These are phyloP conservation scores for Spathaspora gorwiae DNA, from an alignment of 805 yeast genomes.

Conservation along the genomic window DNA sequence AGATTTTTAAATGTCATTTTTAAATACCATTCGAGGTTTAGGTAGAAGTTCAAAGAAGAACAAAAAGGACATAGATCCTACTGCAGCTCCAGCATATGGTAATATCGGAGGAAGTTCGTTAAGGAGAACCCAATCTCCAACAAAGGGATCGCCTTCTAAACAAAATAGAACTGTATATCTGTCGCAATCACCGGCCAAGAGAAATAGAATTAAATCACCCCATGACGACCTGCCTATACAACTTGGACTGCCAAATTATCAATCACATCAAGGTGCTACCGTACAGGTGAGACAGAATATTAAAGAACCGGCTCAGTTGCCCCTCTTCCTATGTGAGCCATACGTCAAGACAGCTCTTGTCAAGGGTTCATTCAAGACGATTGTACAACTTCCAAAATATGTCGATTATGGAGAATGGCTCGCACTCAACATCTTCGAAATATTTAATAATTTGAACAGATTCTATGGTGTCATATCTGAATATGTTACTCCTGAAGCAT, in stretches of 20 bases:
- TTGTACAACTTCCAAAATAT: constrained; percentile 90
- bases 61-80: constrained; percentile 32
- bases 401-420: constrained; percentile 96
- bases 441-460: constrained; percentile 78
- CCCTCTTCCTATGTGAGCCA: constrained; percentile 85
- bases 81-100: constrained; percentile 26
- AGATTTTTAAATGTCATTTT: no score
- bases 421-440: constrained; percentile 87
- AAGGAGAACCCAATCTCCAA: constrained; percentile 35
- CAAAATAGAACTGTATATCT: constrained; percentile 14
- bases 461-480: constrained; percentile 90
- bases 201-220: constrained; percentile 8
- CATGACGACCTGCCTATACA: constrained; percentile 3
- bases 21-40: constrained; percentile 45
- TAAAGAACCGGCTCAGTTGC: constrained; percentile 21
- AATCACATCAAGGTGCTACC: constrained; percentile 8
- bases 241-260: constrained; percentile 4
- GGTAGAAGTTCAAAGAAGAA: constrained; percentile 44
- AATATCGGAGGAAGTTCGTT: constrained; percentile 31
- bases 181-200: constrained; percentile 16
- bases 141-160: constrained; percentile 39
- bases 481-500: constrained; percentile 82
- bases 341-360: constrained; percentile 91
- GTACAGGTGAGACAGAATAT: constrained; percentile 3
- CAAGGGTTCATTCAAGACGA: constrained; percentile 93